Evolutionary conservation across 2,329 filamentous ascomycete genomes (phyloP), one percentile per base, ranked within the genome.

Genomic region (Talaromyces sp.): DNA sequence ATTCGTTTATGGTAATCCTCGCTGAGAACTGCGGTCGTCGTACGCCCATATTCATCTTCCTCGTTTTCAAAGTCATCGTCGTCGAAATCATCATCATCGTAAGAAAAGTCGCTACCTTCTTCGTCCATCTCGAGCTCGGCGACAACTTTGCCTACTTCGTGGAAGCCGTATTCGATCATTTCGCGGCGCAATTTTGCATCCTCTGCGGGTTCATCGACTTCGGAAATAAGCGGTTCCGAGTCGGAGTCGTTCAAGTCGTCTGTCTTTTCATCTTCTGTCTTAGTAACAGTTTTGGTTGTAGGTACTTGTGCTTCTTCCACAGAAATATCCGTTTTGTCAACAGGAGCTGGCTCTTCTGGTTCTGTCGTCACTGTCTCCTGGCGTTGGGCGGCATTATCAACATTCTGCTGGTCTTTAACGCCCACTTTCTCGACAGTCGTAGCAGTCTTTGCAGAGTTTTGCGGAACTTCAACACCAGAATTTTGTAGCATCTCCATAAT

Each of bases 141-240:
- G 16, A 99, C 95, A 2, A 99, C 90, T 42, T 91, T 87, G 4
- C 92, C 92, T 61, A 99, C 88, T 74, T 98, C 94, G 52, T 89
- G 88, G 75, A 96, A 80, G 64, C 91, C 89, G 72, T 98, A 99
- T 65, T 90, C 84, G 7, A 98, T 82, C 93, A 99, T 98, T 70
- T 97, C 88, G 61, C 88, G 86, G 5, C 95, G 88, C 28, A 96
- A 76, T 34, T 84, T 84, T 4, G 92, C 90, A 65, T 97, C 94
- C 66, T 96, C 92, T 12, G 85, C 81, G 0, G 89, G 86, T 68
- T 99, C 95, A 57, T 90, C 84, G 1, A 88, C 83, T 1, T 92
- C 89, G 14, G 90, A 83, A 12, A 92, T 78, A 0, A 87, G 81
- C 6, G 62, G 18, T 23, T 53, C 61, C 34, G 40, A 47, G 62